Conservation (phyloP, 176 grass and related monocot genomes). For the Areca catechu region DNA sequence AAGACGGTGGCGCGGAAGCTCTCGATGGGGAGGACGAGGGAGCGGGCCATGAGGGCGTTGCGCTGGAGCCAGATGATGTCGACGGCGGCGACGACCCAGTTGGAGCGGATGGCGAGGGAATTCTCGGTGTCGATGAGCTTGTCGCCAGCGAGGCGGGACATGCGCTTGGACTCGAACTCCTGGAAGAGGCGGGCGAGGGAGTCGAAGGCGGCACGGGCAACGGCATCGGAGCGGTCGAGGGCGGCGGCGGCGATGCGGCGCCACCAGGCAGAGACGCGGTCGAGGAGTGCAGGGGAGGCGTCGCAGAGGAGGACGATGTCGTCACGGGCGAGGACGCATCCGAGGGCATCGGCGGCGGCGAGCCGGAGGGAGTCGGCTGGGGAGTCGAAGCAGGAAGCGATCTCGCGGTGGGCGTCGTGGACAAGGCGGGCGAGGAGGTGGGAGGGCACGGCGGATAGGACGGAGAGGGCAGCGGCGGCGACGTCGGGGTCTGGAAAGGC, state of each 20-base stretch:
- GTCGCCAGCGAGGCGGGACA: conserved; percentile 85
- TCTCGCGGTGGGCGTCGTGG: conserved; percentile 44
- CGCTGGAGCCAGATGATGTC: conserved; percentile 71
- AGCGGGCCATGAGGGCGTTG: conserved; percentile 67
- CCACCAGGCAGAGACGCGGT: conserved; percentile 78
- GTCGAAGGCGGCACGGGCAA: conserved; percentile 67
- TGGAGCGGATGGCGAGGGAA: conserved; percentile 75
- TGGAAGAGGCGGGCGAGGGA: conserved; percentile 77
- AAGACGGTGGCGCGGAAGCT: conserved; percentile 68
- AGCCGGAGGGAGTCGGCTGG: conserved; percentile 10
- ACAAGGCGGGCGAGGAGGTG: conserved; percentile 72
- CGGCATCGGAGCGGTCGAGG: conserved; percentile 61
- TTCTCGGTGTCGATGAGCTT: conserved; percentile 91
- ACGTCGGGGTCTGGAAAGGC: conserved; percentile 90
- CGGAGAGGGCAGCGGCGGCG: conserved; percentile 68
- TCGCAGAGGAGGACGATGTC: conserved; percentile 39
- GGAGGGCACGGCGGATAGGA: conserved; percentile 70
- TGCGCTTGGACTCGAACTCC: conserved; percentile 86
- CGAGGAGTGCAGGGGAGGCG: conserved; percentile 68
- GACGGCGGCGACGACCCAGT: conserved; percentile 70
- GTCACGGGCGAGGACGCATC: conserved; percentile 27
- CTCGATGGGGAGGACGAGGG: conserved; percentile 86
- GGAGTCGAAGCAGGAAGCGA: conserved; percentile 16
- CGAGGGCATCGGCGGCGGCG: conserved; percentile 13
- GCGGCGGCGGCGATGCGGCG: conserved; percentile 48